Percentiles rank a stretch among this genome's conserved stretches.
phyloP scores from a whole-genome alignment of 2,329 filamentous ascomycete species.

The Chaetomiaceae sp. region DNA sequence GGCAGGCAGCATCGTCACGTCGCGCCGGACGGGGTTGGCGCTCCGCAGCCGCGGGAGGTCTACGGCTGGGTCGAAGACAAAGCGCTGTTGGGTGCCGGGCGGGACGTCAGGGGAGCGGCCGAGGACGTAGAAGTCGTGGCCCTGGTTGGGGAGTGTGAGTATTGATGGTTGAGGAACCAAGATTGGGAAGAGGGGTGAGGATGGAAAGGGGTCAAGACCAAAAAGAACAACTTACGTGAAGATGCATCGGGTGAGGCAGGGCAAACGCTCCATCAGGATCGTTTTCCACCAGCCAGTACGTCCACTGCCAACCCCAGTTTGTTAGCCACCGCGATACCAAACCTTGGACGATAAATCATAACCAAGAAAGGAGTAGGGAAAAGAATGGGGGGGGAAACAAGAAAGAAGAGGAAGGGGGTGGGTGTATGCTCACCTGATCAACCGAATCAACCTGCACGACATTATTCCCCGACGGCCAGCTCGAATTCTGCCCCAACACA shows the following conservation, averaged over 20 bases:
- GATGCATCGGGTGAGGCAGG: slow-evolving; percentile 29
- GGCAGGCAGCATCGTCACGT: slow-evolving; percentile 41
- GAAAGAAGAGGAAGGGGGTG: too few relatives aligned
- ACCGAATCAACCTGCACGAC: slow-evolving; percentile 25
- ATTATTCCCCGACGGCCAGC: slow-evolving; percentile 26
- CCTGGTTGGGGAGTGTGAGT: slow-evolving; percentile 23
- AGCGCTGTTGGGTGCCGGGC: slow-evolving; percentile 14
- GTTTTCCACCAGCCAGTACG: slow-evolving; percentile 35
- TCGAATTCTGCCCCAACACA: slow-evolving; percentile 28
- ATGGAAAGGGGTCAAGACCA: too few relatives aligned
- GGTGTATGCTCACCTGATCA: slow-evolving; percentile 9
- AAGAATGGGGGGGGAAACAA: too few relatives aligned
- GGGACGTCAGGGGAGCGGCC: slow-evolving; percentile 27
- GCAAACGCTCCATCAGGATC: slow-evolving; percentile 26
- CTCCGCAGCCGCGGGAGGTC: slow-evolving; percentile 32
- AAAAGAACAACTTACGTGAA: slow-evolving; percentile 24
- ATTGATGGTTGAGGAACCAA: too few relatives aligned
- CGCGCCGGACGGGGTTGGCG: slow-evolving; percentile 43
- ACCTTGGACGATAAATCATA: too few relatives aligned
- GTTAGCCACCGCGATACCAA: background rate
- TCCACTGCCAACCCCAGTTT: slow-evolving; percentile 24
- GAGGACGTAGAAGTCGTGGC: slow-evolving; percentile 34
- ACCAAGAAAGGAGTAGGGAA: too few relatives aligned
- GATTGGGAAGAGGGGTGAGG: too few relatives aligned
- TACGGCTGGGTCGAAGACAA: slow-evolving; percentile 26